Base-by-base conservation (phyloP, 768 basidiomycete genomes). In the Gyrodon lividus region DNA sequence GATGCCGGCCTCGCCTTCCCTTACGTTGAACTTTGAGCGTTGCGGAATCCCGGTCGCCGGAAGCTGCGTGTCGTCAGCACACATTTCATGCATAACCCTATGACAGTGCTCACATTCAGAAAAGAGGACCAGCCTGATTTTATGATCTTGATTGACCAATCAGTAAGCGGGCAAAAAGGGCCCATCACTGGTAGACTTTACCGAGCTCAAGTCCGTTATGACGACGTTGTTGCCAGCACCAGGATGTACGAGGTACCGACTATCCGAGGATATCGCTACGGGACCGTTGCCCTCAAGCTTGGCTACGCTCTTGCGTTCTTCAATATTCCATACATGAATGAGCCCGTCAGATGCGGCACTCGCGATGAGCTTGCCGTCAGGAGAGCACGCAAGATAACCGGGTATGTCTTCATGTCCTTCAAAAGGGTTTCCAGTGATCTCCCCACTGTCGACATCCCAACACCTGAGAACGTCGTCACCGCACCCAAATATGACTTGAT, bases 261-360 rank as follows among this genome's bases (percentile, higher is more conserved):
- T 28, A 8, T 52, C 45, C 5, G 46, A 9, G 5, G 51, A 52
- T 30, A 52, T 46, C 7, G 31, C 46, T 6, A 47, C 14, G 23
- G 46, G 46, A 9, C 31, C 85, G 65, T 93, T 91, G 0, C 92
- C 92, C 33, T 92, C 72, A 43, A 94, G 73, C 19, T 85, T 88
- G 26, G 31, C 39, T 6, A 52, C 17, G 47, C 38, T 13, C 33
- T 46, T 20, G 22, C 43, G 34, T 12, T 42, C 43, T 34, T 30
- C 9, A 3, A 48, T 35, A 24, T 59, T 53, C 51, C 61, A 64
- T 4, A 55, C 22, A 12, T 51, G 42, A 6, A 59, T 52, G 6
- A 48, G 48, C 7, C 37, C 55, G 19, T 63, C 52, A 7, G 20
- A 3, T 13, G 60, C 31, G 12, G 38, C 55, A 8, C 44, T 52